Evolutionary conservation across 176 grass and related monocot species (phyloP), one percentile per base, ranked within the genome.

Genomic region (Stipa capillata): DNA sequence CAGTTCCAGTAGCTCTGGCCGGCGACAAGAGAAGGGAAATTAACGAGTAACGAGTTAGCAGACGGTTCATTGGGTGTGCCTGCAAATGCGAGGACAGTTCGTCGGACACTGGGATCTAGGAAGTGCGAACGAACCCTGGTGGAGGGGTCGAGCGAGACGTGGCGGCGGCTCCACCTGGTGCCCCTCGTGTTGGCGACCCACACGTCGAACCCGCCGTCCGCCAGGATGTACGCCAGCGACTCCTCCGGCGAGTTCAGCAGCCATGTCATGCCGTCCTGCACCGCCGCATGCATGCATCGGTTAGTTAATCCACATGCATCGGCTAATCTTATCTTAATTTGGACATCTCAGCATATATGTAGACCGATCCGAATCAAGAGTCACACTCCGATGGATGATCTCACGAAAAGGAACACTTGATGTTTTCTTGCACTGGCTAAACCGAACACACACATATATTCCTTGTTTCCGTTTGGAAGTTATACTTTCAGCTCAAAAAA

Each of bases 131-230:
- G n/a, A 80, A 94, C 94, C 87, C 65, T 32, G 39, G 56, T 61
- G 0, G 87, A 74, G 2, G 77, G 9, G 34, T 74, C 68, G 68
- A 98, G 89, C 0, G 87, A 86, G 56, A 85, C 71, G 34, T 94
- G 95, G 51, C 89, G 79, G 2, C 50, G 75, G 88, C 95, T 98
- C 78, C 71, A 94, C 7, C 79, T 43, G 1, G 95, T 98, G 60
- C 95, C 95, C 34, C 92, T 85, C 27, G 44, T 87, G 83, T 98
- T 98, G 21, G 89, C 85, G 53, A 98, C 74, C 95, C 95, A 98
- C 8, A 94, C 95, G 80, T 98, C 92, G 63, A 98, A 98, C 42
- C 92, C 92, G 18, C 37, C 51, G 61, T 92, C 92, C 1, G 92
- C 95, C 47, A 98, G 84, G 73, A 94, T 79, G 80, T 83, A 94